Evolutionary conservation across 345 rosid species (phyloP).

Genomic region (Cardamine resedifolia): DNA sequence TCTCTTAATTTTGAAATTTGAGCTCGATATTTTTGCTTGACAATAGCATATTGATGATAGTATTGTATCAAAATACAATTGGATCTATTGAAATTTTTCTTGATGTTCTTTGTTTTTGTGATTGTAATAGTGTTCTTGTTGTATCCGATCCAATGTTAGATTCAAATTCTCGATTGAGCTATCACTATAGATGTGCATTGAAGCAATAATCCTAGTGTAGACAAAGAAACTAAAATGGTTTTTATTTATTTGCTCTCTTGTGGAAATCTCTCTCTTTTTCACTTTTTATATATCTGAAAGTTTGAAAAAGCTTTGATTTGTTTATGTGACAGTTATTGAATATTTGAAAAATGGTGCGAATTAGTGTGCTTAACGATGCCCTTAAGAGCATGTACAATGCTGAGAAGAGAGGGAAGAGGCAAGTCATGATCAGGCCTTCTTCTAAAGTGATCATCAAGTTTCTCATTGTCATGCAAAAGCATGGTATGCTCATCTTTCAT

Average conservation of each 20-base stretch:
- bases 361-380: constrained; percentile 82
- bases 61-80: not conserved
- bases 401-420: constrained; percentile 78
- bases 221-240: too few relatives aligned
- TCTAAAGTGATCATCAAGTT: constrained; percentile 82
- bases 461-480: constrained; percentile 82
- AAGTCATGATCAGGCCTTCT: constrained; percentile 87
- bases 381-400: constrained; percentile 85
- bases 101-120: not conserved
- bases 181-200: not conserved
- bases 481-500: constrained; percentile 43
- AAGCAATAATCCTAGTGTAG: not conserved
- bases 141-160: not conserved
- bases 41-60: not conserved
- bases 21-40: not conserved
- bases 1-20: not conserved
- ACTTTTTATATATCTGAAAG: not conserved
- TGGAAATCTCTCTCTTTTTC: not conserved
- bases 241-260: not conserved
- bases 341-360: constrained; percentile 58
- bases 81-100: not conserved
- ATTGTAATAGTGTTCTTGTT: not conserved
- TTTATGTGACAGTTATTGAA: constrained; percentile 17
- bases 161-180: not conserved
- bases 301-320: not conserved